phyloP scores from a whole-genome alignment of 2,329 filamentous ascomycete species.

The Exophiala viscosa region DNA sequence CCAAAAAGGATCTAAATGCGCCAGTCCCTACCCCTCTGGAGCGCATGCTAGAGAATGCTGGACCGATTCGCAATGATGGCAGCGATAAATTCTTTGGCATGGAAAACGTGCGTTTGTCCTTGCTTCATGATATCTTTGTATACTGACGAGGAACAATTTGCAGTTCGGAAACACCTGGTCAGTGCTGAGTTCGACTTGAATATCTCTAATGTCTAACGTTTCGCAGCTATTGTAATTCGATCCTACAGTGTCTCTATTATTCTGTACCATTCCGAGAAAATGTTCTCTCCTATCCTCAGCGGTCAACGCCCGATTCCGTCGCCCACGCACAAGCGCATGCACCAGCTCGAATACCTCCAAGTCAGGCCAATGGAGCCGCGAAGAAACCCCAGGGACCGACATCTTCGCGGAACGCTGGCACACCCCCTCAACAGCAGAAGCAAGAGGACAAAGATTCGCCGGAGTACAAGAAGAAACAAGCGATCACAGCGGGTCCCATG shows the following conservation, averaged over 20 bases:
- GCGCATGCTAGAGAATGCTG: conserved; percentile 77
- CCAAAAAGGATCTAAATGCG: conserved; percentile 59
- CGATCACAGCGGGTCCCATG: conserved; percentile 80
- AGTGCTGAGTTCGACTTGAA: conserved; percentile 27
- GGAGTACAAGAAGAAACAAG: conserved; percentile 97
- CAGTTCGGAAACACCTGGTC: conserved; percentile 99
- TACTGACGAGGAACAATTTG: conserved; percentile 29
- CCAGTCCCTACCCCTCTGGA: conserved; percentile 58
- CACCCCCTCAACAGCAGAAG: conserved; percentile 51
- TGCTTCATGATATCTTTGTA: conserved; percentile 17
- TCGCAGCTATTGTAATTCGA: conserved; percentile 92
- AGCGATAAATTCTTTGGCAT: conserved; percentile 98
- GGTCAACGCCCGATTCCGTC: conserved; percentile 66
- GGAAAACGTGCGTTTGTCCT: conserved; percentile 72
- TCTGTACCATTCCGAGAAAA: conserved; percentile 90
- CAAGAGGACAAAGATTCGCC: conserved; percentile 94
- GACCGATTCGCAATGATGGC: conserved; percentile 76
- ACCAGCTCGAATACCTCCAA: conserved; percentile 49
- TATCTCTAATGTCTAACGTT: conserved; percentile 30
- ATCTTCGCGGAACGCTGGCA: conserved; percentile 34
- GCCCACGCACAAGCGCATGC: conserved; percentile 62
- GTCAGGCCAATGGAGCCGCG: conserved; percentile 50
- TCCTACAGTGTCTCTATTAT: conserved; percentile 95
- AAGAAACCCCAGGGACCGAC: conserved; percentile 33
- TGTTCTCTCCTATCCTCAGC: conserved; percentile 82